Evolutionary conservation across 768 basidiomycete species (phyloP).

Genomic region (Sarcomyxa edulis): DNA sequence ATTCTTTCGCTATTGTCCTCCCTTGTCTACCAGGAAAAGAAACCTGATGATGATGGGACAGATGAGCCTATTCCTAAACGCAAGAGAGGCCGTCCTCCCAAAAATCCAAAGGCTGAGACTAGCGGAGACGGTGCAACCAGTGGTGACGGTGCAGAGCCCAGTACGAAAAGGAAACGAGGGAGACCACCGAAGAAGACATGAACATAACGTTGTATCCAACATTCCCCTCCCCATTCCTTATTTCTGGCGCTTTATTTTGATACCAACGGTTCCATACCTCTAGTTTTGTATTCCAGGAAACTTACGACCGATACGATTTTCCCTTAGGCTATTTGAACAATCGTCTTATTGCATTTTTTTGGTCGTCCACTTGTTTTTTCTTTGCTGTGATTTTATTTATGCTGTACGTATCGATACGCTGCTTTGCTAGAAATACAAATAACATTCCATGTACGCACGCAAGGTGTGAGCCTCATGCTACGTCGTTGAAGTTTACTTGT

Average conservation of each 20-base stretch:
- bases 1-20: conserved; percentile 11
- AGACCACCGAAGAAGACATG: conserved; percentile 57
- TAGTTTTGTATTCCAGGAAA: conserved; percentile 25
- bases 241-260: conserved; percentile 18
- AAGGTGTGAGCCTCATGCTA: too few species aligned
- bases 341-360: conserved; percentile 21
- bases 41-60: conserved; percentile 28
- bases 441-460: too few species aligned
- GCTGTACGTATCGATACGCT: conserved; percentile 28
- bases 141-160: conserved; percentile 41
- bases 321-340: too few species aligned
- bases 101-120: conserved; percentile 48
- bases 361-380: conserved; percentile 11
- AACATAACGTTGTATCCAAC: conserved; percentile 14
- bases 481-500: too few species aligned
- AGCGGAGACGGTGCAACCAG: conserved; percentile 27
- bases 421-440: conserved; percentile 21
- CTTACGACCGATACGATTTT: conserved; percentile 32
- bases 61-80: conserved; percentile 54
- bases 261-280: conserved; percentile 11
- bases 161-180: conserved; percentile 65
- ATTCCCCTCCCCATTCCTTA: conserved; percentile 12
- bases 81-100: conserved; percentile 72
- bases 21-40: conserved; percentile 31
- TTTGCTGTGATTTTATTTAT: conserved; percentile 25